A percentile compares a stretch with the other conserved stretches of the same genome.
phyloP scores from a whole-genome alignment of 495 filamentous ascomycete species.

The Aspergillus bridgeri region DNA sequence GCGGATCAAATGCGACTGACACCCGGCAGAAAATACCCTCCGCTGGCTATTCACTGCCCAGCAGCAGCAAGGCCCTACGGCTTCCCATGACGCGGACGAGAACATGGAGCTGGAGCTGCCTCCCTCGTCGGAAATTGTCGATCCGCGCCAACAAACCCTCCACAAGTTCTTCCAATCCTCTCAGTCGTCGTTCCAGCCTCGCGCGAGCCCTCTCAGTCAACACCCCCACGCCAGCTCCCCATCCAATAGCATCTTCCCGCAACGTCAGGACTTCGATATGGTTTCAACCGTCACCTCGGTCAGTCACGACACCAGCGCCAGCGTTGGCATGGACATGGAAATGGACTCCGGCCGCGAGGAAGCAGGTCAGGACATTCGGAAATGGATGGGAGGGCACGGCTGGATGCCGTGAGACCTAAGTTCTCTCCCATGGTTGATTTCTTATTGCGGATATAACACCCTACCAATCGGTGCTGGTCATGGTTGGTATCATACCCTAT shows the following conservation, averaged over 20 bases:
- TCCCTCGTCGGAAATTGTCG: conserved; percentile 28
- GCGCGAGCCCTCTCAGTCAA: conserved; percentile 4
- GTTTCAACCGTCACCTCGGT: conserved; percentile 16
- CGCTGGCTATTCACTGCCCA: conserved; percentile 45
- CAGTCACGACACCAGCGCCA: conserved; percentile 24
- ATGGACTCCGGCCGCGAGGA: conserved; percentile 28
- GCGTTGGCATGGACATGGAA: conserved; percentile 48
- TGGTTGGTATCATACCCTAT: conserved; percentile 2
- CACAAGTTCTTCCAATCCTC: conserved; percentile 43
- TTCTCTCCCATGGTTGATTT: neutral
- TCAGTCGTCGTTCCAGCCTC: conserved; percentile 15
- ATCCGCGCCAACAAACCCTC: conserved; percentile 45
- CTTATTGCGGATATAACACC: neutral
- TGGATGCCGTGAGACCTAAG: conserved; percentile 27
- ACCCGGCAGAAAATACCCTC: conserved; percentile 42
- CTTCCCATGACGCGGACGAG: conserved; percentile 24
- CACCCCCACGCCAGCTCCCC: conserved; percentile 20
- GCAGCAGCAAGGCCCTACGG: conserved; percentile 21
- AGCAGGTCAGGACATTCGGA: conserved; percentile 15
- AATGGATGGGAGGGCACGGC: conserved; percentile 13
- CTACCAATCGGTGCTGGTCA: conserved; percentile 6
- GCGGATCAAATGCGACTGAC: conserved; percentile 6
- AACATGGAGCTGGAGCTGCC: conserved; percentile 25
- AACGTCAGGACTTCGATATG: conserved; percentile 20
- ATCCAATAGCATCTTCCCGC: conserved; percentile 15